phyloP scores from a whole-genome alignment of 208 protist species.

The Leishmania martiniquensis region DNA sequence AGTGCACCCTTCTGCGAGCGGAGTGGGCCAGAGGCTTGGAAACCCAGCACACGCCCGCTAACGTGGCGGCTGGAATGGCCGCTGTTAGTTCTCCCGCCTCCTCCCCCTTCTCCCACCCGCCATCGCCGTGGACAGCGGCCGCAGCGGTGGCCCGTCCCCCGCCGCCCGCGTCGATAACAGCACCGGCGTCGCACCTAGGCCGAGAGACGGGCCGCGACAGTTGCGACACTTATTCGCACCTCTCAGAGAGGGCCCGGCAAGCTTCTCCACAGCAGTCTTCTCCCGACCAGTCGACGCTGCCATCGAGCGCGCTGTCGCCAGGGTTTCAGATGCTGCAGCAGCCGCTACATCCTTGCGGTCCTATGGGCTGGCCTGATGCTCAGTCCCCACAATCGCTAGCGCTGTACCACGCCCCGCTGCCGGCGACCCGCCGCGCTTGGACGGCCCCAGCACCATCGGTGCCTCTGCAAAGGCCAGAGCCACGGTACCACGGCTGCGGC shows the following conservation, averaged over 20 bases:
- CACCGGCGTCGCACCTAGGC: not conserved
- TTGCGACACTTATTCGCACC: not conserved
- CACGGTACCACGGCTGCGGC: not conserved
- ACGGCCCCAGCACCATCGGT: not conserved
- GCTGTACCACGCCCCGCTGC: not conserved
- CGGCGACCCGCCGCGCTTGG: not conserved
- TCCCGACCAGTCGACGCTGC: not conserved
- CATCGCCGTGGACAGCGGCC: not conserved
- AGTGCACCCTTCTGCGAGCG: conserved; percentile 36
- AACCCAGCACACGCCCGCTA: conserved; percentile 6
- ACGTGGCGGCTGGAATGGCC: not conserved
- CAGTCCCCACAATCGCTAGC: not conserved
- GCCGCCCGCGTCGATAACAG: not conserved
- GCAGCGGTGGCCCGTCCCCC: not conserved
- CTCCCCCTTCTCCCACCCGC: not conserved
- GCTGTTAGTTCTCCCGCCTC: not conserved
- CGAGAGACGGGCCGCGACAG: not conserved
- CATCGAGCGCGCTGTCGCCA: not conserved
- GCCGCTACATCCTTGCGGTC: not conserved
- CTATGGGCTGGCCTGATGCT: not conserved
- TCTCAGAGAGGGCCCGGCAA: not conserved
- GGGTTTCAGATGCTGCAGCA: not conserved
- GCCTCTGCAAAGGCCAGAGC: not conserved
- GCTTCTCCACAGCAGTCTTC: not conserved
- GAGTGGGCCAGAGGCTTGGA: conserved; percentile 44